Evolutionary conservation across 768 basidiomycete species (phyloP).

Genomic region (Fomitopsis pulvina): DNA sequence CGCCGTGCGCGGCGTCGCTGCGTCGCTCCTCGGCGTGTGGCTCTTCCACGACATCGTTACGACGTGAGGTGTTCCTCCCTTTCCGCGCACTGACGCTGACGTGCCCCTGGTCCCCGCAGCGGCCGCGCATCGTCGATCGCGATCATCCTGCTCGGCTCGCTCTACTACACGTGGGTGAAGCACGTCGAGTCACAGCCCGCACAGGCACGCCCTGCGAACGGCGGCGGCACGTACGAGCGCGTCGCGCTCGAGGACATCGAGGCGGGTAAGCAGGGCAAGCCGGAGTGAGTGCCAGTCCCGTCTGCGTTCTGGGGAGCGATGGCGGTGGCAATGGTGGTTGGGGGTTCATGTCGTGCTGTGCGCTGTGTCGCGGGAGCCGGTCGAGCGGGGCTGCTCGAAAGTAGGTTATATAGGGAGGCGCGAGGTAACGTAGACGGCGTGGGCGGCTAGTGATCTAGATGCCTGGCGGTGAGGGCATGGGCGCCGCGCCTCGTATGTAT

Average conservation of each 20-base stretch:
- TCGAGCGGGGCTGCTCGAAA: too few relatives aligned
- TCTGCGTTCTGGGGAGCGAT: neutral
- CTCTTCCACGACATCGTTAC: constrained; percentile 79
- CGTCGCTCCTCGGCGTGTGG: constrained; percentile 78
- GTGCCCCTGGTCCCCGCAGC: constrained; percentile 29
- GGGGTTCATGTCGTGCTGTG: too few relatives aligned
- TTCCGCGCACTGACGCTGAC: neutral
- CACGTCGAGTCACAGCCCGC: constrained; percentile 54
- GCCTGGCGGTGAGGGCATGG: too few relatives aligned
- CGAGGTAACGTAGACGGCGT: too few relatives aligned
- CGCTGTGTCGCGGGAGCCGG: too few relatives aligned
- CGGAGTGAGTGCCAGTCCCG: neutral
- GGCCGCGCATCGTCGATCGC: constrained; percentile 78
- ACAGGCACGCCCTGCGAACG: constrained; percentile 15
- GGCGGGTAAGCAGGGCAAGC: constrained; percentile 28
- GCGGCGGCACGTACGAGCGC: constrained; percentile 44
- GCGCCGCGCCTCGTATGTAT: too few relatives aligned
- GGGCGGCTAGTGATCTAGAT: too few relatives aligned
- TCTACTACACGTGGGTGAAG: constrained; percentile 87
- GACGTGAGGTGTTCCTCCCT: constrained; percentile 39
- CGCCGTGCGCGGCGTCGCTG: constrained; percentile 90
- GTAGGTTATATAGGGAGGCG: too few relatives aligned
- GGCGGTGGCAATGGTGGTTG: too few relatives aligned
- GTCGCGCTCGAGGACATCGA: constrained; percentile 62
- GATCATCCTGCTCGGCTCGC: constrained; percentile 74